Base-by-base conservation (phyloP, 257 asterid genomes). In the Fraxinus cuspidata region DNA sequence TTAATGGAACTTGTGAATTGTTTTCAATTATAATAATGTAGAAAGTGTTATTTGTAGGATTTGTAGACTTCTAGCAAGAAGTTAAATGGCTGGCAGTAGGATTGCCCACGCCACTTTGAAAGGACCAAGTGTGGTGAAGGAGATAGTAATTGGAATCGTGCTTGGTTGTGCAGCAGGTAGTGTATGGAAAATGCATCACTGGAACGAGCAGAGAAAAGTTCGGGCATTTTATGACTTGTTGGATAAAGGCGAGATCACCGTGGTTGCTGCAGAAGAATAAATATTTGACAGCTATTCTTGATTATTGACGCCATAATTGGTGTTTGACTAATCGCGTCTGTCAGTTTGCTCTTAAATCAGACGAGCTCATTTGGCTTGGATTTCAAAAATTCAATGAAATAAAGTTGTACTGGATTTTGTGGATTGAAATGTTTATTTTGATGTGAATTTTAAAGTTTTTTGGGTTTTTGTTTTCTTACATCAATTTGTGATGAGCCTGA, bases 91-190 rank as follows among this genome's bases (percentile, higher is more conserved):
- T 73, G 96, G 91, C 74, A 75, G 84, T 80, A 88, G 88, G 90
- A 74, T 92, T 32, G 93, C 91, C 34, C 97, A 92, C 77, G 90
- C 83, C 73, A 88, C 90, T 51, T 82, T 90, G 84, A 89, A 84
- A 81, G 97, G 97, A 23, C 96, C 97, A 32, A 91, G 89, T 74
- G 97, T 91, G 74, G 81, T 90, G 74, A 93, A 89, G 88, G 98
- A 93, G 87, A 84, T 93, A 18, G 65, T 90, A 31, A 80, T 90
- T 7, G 98, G 83, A 70, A 74, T 76, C 21, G 75, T 82, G 65
- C 87, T 89, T 67, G 98, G 97, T 35, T 29, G 86, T 16, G 91
- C 84, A 68, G 93, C 91, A 34, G 97, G 94, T 12, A 66, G 51
- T 11, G 12, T 87, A 5, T 93, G 97, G 97, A 93, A 93, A 88